Evolutionary conservation across 176 grass and related monocot genomes (phyloP), one percentile per base, ranked within the genome.

Genomic region (Cocos nucifera): DNA sequence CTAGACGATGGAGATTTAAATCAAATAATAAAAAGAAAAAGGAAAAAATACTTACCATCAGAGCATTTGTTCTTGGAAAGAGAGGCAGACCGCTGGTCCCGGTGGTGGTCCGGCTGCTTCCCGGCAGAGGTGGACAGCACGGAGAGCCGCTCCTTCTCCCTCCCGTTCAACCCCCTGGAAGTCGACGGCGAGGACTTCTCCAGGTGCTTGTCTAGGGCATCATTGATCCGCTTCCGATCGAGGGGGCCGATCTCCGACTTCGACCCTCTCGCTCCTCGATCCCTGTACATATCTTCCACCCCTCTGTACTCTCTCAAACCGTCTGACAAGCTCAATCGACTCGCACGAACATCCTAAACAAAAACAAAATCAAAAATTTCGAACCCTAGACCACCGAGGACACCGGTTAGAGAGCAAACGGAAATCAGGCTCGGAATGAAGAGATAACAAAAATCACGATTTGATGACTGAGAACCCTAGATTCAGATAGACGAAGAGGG

Each of bases 11-110:
- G 15, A 44, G 8, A 39, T 3, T 1, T 15, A 15, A 61, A 44
- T 14, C 27, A 61, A 19, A 2, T 10, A 3, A 18, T 35, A 3
- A 4, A 18, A 9, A 19, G 21, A 1, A 19, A 48, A 44, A 22
- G 35, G 12, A 48, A n/a, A 20, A 19, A 62, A 49, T 44, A 20
- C 49, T 65, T 16, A 65, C 63, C 63, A 65, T 65, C 63, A 6
- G 63, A 65, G 49, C 5, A n/a, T 22, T 65, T 65, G 50, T 50
- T 52, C 21, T 65, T 65, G 22, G 63, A 65, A 24, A 65, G 19
- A 7, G 62, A 16, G 4, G 56, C 19, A 24, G 12, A 22, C 6
- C 56, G 57, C 57, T 59, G 57, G 23, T 59, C 57, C 16, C 24
- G 57, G 22, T 59, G 22, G 7, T 21, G 54, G n/a, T 65, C 63